Evolutionary conservation across 352 stramenopile species (phyloP), one percentile per base, ranked within the genome.

Genomic region (Halophytophthora batemanensis): DNA sequence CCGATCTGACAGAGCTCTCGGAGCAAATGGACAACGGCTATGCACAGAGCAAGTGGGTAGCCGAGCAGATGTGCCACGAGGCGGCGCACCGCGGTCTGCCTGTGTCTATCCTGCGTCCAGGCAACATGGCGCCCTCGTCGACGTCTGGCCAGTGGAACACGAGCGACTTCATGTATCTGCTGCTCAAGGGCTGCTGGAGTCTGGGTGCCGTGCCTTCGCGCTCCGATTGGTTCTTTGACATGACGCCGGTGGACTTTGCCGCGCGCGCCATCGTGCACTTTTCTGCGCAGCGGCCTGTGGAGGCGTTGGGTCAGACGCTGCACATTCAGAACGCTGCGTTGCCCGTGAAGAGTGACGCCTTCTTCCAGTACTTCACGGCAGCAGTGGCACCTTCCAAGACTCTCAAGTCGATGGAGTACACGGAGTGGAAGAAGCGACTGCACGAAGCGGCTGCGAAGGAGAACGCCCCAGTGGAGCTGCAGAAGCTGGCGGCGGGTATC

Each of bases 171-270:
- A 92, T 96, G 60, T 95, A 83, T 37, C 56, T 97, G 50, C 56
- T 97, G 22, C 71, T 97, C 29, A 77, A 83, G 48, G 88, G 85
- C 28, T 96, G 83, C 48, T 64, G 80, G 37, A 60, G 51, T 37
- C 53, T 96, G 6, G 69, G 68, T 3, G 77, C 74, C 6, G 63
- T 90, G 18, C 85, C 86, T 5, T 53, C 73, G 29, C 69, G 77
- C 12, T 65, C 68, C 2, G 72, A 84, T 43, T 97, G 86, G 82
- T 74, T 66, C 47, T 90, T 97, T 38, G 90, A 97, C 57, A 77
- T 95, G 66, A 97, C 90, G n/a, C 87, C 90, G 1, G 86, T 97
- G 29, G 85, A 97, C 64, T 96, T 96, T 63, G 90, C 90, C 8
- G 86, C 87, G 17, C 79, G 75, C 29, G 80, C 87, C 25, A 86